Conservation (phyloP, 805 yeast genomes). For the Lachancea cidri region DNA sequence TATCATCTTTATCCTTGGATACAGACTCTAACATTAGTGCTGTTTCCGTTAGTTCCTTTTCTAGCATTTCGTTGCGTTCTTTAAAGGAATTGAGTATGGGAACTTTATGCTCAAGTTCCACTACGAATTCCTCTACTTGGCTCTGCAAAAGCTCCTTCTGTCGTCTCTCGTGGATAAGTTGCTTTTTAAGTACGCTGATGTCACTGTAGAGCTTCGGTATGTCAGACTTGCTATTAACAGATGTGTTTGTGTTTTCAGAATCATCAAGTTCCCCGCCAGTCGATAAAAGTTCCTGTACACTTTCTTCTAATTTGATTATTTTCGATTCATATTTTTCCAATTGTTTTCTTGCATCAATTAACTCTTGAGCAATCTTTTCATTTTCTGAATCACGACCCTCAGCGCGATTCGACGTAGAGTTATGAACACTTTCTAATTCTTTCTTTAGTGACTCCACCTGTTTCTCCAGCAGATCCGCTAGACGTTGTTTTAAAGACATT, state of each 20-base stretch:
- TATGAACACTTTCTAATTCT: conserved; percentile 48
- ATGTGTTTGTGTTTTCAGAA: conserved; percentile 13
- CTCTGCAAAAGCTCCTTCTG: conserved; percentile 65
- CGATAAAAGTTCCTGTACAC: conserved; percentile 40
- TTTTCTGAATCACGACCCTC: conserved; percentile 35
- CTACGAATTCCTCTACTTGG: conserved; percentile 66
- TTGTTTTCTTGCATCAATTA: conserved; percentile 24
- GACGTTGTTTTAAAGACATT: conserved; percentile 55
- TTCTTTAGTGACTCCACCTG: conserved; percentile 36
- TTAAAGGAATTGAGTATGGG: conserved; percentile 69
- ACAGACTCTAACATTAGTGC: conserved; percentile 50
- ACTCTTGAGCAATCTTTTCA: conserved; percentile 30
- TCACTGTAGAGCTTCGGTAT: conserved; percentile 47
- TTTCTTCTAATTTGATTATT: conserved; percentile 39
- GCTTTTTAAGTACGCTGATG: conserved; percentile 56
- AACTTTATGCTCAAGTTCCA: conserved; percentile 71
- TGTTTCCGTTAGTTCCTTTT: conserved; percentile 52
- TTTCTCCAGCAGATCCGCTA: conserved; percentile 43
- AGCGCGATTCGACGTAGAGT: conserved; percentile 34
- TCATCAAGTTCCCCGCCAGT: conserved; percentile 7
- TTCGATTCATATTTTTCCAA: conserved; percentile 32
- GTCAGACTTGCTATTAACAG: conserved; percentile 7
- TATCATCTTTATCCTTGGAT: conserved; percentile 43
- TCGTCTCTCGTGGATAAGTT: conserved; percentile 61
- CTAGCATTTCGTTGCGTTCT: conserved; percentile 50